Conservation (phyloP, 2,329 filamentous ascomycete genomes). For the Colletotrichum gigasporum region DNA sequence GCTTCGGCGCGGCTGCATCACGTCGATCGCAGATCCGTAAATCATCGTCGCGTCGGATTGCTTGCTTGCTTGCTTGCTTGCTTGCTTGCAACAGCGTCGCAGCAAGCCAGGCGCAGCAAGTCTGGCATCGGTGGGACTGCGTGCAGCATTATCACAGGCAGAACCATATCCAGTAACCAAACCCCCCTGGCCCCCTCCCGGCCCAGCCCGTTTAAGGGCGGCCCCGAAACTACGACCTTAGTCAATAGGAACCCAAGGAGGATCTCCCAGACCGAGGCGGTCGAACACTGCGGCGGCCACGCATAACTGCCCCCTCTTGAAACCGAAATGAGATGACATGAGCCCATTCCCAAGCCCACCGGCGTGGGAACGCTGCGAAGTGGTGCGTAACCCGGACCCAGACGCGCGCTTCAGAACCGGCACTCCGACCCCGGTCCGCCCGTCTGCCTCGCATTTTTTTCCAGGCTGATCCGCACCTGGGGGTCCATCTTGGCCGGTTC, state of each 20-base stretch:
- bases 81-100: too few species aligned
- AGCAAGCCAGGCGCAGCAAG: too few species aligned
- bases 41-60: conserved; percentile 14
- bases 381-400: conserved; percentile 9
- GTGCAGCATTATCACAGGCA: too few species aligned
- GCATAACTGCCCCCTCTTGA: conserved; percentile 12
- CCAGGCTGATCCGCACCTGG: too few species aligned
- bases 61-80: too few species aligned
- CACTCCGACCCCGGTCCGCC: too few species aligned
- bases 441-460: too few species aligned
- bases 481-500: too few species aligned
- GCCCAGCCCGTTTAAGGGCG: conserved; percentile 15
- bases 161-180: too few species aligned
- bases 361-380: conserved; percentile 9
- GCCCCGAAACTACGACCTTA: conserved; percentile 18
- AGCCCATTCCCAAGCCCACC: conserved; percentile 28
- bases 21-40: conserved; percentile 22
- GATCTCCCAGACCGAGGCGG: too few species aligned
- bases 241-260: conserved; percentile 2
- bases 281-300: too few species aligned
- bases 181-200: not conserved
- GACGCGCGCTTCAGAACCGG: conserved; percentile 24
- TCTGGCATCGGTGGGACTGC: not conserved
- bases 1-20: not conserved
- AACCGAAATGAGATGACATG: conserved; percentile 30